A percentile compares a stretch with the other conserved stretches of the same genome.
Evolutionary conservation across 2,329 filamentous ascomycete species (phyloP).

Genomic region (Plenodomus tracheiphilus): DNA sequence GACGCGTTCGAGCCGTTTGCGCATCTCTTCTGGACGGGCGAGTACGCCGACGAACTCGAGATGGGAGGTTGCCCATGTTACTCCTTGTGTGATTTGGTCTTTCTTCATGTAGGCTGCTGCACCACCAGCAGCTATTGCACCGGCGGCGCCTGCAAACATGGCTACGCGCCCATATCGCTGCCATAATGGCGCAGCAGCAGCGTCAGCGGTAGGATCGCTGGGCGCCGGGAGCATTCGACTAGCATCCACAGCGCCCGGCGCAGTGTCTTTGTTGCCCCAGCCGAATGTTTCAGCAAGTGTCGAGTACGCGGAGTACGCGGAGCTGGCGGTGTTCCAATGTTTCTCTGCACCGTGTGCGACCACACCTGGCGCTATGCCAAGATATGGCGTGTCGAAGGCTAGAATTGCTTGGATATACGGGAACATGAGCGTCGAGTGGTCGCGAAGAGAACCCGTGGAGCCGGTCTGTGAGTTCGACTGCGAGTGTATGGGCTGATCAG

Average conservation of each 20-base stretch:
- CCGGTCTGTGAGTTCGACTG: slow-evolving; percentile 39
- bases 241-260: slow-evolving; percentile 32
- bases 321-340: slow-evolving; percentile 75
- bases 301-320: slow-evolving; percentile 69
- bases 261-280: slow-evolving; percentile 51
- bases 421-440: slow-evolving; percentile 76
- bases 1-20: slow-evolving; percentile 71
- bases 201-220: slow-evolving; percentile 48
- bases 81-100: slow-evolving; percentile 75
- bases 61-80: slow-evolving; percentile 84
- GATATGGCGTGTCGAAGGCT: slow-evolving; percentile 91
- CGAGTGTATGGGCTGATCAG: slow-evolving; percentile 51
- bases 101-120: slow-evolving; percentile 86
- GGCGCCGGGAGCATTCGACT: slow-evolving; percentile 43
- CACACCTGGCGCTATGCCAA: slow-evolving; percentile 78
- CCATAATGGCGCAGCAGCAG: slow-evolving; percentile 60
- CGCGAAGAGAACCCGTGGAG: slow-evolving; percentile 36
- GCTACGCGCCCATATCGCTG: slow-evolving; percentile 83
- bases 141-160: slow-evolving; percentile 79
- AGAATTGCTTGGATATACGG: slow-evolving; percentile 89
- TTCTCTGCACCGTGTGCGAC: slow-evolving; percentile 86
- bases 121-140: slow-evolving; percentile 78
- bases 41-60: slow-evolving; percentile 92
- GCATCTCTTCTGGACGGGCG: slow-evolving; percentile 79
- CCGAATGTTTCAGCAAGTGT: slow-evolving; percentile 67